Evolutionary conservation across 1,284 basidiomycete genomes (phyloP).

Genomic region (Leccinum subrobustum): DNA sequence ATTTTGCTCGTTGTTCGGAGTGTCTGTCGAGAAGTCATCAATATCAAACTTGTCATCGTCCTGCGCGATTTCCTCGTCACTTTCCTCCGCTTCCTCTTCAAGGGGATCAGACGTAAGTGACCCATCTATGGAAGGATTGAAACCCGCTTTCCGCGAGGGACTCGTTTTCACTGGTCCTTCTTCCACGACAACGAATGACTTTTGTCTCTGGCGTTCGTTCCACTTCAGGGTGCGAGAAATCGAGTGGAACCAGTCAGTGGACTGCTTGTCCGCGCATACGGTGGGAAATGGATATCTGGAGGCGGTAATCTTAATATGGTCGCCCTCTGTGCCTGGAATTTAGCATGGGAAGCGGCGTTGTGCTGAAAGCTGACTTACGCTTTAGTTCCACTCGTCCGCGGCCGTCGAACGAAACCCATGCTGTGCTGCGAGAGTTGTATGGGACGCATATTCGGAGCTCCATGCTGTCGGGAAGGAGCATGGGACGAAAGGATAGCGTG

Average conservation of each 20-base stretch:
- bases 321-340: conserved; percentile 71
- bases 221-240: conserved; percentile 46
- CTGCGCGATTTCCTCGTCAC: conserved; percentile 45
- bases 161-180: conserved; percentile 61
- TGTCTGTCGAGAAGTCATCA: conserved; percentile 74
- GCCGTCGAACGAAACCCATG: conserved; percentile 99
- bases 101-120: conserved; percentile 32
- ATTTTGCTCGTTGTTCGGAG: conserved; percentile 37
- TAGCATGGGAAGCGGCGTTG: conserved; percentile 10
- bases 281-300: conserved; percentile 99
- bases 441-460: conserved; percentile 98
- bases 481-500: conserved; percentile 97
- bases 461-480: conserved; percentile 98
- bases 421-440: conserved; percentile 96
- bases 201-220: conserved; percentile 95
- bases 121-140: conserved; percentile 15
- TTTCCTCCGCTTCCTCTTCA: conserved; percentile 42
- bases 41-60: conserved; percentile 86
- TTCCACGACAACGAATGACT: conserved; percentile 97
- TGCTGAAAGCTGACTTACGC: conserved; percentile 57
- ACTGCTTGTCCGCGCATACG: conserved; percentile 96
- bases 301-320: conserved; percentile 98
- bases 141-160: conserved; percentile 27
- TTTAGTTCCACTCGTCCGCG: conserved; percentile 94
- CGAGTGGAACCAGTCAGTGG: conserved; percentile 97